Evolutionary conservation across 108 stramenopile genomes (phyloP).

Genomic region (Pseudonitzschia pungens): DNA sequence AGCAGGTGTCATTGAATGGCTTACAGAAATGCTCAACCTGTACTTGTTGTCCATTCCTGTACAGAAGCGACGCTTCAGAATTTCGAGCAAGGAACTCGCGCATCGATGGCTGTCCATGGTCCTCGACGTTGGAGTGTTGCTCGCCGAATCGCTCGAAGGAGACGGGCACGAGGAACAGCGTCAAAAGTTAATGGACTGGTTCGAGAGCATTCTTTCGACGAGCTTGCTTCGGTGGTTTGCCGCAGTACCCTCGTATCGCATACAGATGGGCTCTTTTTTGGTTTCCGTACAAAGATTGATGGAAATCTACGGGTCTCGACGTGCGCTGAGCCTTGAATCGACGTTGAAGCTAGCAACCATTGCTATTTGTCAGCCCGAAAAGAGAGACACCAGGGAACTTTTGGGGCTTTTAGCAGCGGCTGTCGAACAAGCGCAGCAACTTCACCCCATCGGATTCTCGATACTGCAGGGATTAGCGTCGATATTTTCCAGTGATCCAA

Average conservation of each 20-base stretch:
- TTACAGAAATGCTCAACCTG: slow-evolving; percentile 32
- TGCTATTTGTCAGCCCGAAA: not conserved
- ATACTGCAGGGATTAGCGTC: not conserved
- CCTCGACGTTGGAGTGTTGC: slow-evolving; percentile 34
- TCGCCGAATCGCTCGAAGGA: slow-evolving; percentile 5
- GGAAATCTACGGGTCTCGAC: not conserved
- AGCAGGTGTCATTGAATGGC: slow-evolving; percentile 26
- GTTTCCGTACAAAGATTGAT: slow-evolving; percentile 4
- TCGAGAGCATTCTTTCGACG: slow-evolving; percentile 19
- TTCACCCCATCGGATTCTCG: not conserved
- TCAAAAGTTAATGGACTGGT: slow-evolving; percentile 18
- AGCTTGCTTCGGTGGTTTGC: slow-evolving; percentile 29
- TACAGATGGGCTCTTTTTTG: slow-evolving; percentile 19
- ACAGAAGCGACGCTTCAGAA: slow-evolving; percentile 1
- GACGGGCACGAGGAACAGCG: not conserved
- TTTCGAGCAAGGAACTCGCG: slow-evolving; percentile 33
- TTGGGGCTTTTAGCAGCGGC: not conserved
- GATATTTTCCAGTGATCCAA: not conserved
- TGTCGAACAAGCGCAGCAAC: slow-evolving; percentile 4
- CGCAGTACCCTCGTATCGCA: slow-evolving; percentile 30
- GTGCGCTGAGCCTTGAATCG: slow-evolving; percentile 11
- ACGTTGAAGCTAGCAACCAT: slow-evolving; percentile 15
- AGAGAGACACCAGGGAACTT: slow-evolving; percentile 1
- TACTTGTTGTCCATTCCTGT: slow-evolving; percentile 25
- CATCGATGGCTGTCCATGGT: slow-evolving; percentile 34